These are phyloP conservation scores for Pisolithus thermaeus DNA, from an alignment of 1,284 basidiomycete genomes.

Conservation along the genomic window DNA sequence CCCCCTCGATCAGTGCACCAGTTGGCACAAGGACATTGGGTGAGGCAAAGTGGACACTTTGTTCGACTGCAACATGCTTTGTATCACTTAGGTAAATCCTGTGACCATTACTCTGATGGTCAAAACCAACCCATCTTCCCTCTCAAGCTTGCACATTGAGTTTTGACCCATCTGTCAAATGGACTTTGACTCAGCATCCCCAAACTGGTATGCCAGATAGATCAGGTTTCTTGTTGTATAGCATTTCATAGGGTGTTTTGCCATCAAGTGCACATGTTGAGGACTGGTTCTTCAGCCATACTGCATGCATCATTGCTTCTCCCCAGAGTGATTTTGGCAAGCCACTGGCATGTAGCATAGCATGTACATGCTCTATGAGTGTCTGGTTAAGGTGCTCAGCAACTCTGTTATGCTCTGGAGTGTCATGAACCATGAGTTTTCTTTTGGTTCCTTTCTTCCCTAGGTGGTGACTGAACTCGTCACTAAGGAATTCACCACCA, in stretches of 20 bases:
- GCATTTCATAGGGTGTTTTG: conserved; percentile 9
- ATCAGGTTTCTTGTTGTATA: conserved; percentile 22
- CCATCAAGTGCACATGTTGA: neutral
- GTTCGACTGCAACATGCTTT: neutral
- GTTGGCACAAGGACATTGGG: neutral
- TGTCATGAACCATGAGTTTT: neutral
- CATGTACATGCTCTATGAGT: neutral
- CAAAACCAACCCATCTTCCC: conserved; percentile 22
- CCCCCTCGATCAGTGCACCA: neutral
- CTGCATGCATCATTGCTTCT: neutral
- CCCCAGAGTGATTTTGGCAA: neutral
- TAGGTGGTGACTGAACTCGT: neutral
- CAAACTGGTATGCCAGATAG: conserved; percentile 20
- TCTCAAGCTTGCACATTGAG: conserved; percentile 7
- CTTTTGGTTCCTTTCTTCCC: neutral
- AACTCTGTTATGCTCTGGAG: neutral
- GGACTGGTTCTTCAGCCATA: neutral
- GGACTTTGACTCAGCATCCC: conserved; percentile 17
- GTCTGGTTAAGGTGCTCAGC: neutral
- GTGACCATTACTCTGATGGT: conserved; percentile 3
- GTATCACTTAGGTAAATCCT: neutral
- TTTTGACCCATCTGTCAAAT: conserved; percentile 13
- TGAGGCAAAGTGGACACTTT: neutral
- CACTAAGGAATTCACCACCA: neutral
- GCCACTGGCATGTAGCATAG: neutral